phyloP scores from a whole-genome alignment of 805 yeast species.

The Candida ficus region DNA sequence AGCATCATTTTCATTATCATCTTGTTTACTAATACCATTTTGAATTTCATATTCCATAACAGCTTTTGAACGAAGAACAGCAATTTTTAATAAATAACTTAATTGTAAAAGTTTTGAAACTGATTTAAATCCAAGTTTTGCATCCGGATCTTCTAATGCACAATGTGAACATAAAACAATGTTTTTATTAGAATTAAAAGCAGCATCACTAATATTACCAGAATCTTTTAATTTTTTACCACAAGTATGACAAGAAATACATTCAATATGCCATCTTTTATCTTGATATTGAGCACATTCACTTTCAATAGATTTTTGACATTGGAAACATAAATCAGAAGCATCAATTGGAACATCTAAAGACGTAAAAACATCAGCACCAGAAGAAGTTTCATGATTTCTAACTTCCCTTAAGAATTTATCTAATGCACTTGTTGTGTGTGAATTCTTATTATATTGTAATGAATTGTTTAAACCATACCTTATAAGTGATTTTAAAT shows the following conservation, averaged over 20 bases:
- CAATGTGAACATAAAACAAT: constrained; percentile 60
- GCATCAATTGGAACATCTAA: constrained; percentile 51
- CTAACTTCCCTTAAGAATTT: constrained; percentile 52
- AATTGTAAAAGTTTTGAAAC: constrained; percentile 72
- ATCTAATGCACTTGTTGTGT: constrained; percentile 58
- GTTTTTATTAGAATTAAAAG: constrained; percentile 31
- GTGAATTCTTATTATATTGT: constrained; percentile 53
- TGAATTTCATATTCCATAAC: constrained; percentile 42
- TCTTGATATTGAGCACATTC: constrained; percentile 60
- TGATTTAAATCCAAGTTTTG: constrained; percentile 49
- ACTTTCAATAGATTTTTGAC: constrained; percentile 78
- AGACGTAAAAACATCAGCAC: constrained; percentile 25
- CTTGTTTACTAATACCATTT: constrained; percentile 6
- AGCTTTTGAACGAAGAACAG: constrained; percentile 65
- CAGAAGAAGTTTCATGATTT: constrained; percentile 37
- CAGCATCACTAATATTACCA: constrained; percentile 40
- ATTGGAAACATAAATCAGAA: constrained; percentile 70
- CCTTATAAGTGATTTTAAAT: constrained; percentile 77
- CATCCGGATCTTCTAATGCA: constrained; percentile 43
- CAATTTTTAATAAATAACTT: constrained; percentile 73
- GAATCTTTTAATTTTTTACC: constrained; percentile 31
- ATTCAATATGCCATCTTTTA: constrained; percentile 76
- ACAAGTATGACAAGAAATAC: constrained; percentile 67
- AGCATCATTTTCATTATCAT: constrained; percentile 7
- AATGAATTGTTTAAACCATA: constrained; percentile 75